A percentile compares a stretch with the other conserved stretches of the same genome.
These are phyloP conservation scores for Aspergillus viridinutans DNA, from an alignment of 2,329 filamentous ascomycete species.

Conservation along the genomic window DNA sequence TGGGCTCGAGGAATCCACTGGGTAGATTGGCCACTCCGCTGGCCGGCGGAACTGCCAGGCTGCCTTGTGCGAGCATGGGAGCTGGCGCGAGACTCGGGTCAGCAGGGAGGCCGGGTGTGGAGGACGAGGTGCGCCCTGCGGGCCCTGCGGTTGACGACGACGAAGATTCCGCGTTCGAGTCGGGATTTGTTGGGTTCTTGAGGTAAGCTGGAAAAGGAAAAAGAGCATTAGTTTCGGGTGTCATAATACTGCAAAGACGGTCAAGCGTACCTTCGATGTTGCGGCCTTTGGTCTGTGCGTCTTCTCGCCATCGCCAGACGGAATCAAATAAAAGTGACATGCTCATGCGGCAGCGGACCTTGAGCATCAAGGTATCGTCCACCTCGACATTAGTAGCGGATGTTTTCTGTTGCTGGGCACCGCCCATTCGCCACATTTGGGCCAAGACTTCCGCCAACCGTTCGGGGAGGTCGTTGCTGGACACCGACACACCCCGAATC, in stretches of 20 bases:
- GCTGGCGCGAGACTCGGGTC: conserved; percentile 45
- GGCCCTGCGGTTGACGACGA: conserved; percentile 55
- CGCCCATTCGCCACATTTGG: conserved; percentile 58
- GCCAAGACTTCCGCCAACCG: conserved; percentile 62
- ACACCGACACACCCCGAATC: conserved; percentile 57
- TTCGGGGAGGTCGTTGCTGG: conserved; percentile 60
- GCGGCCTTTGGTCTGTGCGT: conserved; percentile 64
- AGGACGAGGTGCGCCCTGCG: conserved; percentile 33
- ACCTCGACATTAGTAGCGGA: conserved; percentile 26
- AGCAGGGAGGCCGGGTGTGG: conserved; percentile 32
- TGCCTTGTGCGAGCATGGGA: conserved; percentile 29
- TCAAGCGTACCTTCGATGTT: conserved; percentile 64
- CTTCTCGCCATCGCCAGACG: conserved; percentile 64
- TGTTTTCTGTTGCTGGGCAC: conserved; percentile 26
- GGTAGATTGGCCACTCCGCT: conserved; percentile 26
- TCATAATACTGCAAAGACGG: background rate
- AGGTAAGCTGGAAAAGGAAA: conserved; percentile 52
- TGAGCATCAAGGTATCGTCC: conserved; percentile 54
- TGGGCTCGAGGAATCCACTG: conserved; percentile 60
- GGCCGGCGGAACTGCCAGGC: conserved; percentile 25
- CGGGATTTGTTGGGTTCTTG: conserved; percentile 81
- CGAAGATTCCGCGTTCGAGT: conserved; percentile 70
- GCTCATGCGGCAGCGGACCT: conserved; percentile 62
- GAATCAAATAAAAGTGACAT: conserved; percentile 65
- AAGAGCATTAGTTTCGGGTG: background rate